phyloP scores from a whole-genome alignment of 176 grass and related monocot genomes.

The Dactylis glomerata region DNA sequence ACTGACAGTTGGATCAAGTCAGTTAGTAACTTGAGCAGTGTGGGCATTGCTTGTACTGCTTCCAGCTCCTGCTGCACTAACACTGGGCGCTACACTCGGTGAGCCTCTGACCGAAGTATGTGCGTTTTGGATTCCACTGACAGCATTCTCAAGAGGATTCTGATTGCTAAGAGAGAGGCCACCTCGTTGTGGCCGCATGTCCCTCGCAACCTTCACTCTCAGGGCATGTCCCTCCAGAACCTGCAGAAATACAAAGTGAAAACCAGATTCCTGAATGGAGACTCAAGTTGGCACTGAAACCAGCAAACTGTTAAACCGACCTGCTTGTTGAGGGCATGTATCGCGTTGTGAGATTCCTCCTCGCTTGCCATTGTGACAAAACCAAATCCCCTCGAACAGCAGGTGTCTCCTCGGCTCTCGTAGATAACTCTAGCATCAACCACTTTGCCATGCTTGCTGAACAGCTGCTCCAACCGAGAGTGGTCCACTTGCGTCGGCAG shows the following conservation, averaged over 20 bases:
- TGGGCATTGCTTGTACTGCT: background rate
- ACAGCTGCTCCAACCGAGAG: slow-evolving; percentile 66
- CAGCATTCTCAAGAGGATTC: background rate
- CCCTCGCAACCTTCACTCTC: background rate
- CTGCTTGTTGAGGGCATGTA: slow-evolving; percentile 84
- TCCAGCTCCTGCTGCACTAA: background rate
- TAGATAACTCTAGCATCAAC: slow-evolving; percentile 73
- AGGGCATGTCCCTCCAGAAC: background rate
- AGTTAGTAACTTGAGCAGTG: background rate
- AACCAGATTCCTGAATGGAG: background rate
- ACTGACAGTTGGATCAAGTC: background rate
- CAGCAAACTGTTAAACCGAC: slow-evolving; percentile 26
- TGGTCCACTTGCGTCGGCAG: slow-evolving; percentile 74
- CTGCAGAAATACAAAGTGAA: background rate
- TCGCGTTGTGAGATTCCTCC: slow-evolving; percentile 64
- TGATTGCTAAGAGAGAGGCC: background rate
- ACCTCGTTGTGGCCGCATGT: background rate
- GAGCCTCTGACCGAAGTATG: background rate
- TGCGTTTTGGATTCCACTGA: background rate
- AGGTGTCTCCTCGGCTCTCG: slow-evolving; percentile 48
- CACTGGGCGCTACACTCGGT: background rate
- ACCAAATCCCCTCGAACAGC: slow-evolving; percentile 78
- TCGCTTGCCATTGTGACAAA: slow-evolving; percentile 78
- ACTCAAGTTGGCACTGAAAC: background rate
- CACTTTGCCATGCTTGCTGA: slow-evolving; percentile 80